A percentile compares a stretch with the other conserved stretches of the same genome.
phyloP scores from a whole-genome alignment of 805 yeast species.

The Hanseniaspora mollemarum region DNA sequence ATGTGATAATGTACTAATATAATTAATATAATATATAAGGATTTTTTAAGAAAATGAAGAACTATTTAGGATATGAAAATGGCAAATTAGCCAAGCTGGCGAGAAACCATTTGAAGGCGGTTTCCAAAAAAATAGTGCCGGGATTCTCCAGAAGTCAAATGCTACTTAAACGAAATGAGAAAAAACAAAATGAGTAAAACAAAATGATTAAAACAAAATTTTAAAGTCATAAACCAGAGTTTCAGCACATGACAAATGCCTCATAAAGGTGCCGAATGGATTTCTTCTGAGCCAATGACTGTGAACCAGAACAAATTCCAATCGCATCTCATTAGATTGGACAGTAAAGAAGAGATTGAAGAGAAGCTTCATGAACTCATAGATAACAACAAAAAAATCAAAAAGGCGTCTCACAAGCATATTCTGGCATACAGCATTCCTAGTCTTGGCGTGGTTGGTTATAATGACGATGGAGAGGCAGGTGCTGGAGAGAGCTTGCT shows the following conservation, averaged over 20 bases:
- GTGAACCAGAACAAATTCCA: conserved; percentile 58
- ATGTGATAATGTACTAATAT: not conserved
- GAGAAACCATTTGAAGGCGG: no score
- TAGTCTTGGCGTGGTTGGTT: conserved; percentile 32
- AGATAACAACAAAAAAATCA: conserved; percentile 36
- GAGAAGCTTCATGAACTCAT: conserved; percentile 35
- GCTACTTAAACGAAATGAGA: no score
- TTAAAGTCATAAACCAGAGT: no score
- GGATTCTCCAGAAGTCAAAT: no score
- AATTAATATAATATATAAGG: no score
- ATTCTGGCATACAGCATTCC: conserved; percentile 44
- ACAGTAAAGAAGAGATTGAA: conserved; percentile 35
- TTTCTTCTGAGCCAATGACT: conserved; percentile 31
- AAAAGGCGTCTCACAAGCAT: conserved; percentile 57
- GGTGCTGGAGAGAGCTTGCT: conserved; percentile 59
- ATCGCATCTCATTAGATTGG: conserved; percentile 43
- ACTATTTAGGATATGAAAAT: not conserved
- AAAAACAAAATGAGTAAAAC: no score
- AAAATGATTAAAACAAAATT: no score
- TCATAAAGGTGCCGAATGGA: conserved; percentile 29
- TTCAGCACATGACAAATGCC: not conserved
- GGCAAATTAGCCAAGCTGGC: no score
- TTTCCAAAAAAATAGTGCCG: no score
- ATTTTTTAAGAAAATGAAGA: not conserved
- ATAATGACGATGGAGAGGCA: conserved; percentile 58